Percentiles rank a stretch among this genome's conserved stretches.
These are phyloP conservation scores for Myrmaecium sp. DNA, from an alignment of 2,329 filamentous ascomycete species.

Conservation along the genomic window DNA sequence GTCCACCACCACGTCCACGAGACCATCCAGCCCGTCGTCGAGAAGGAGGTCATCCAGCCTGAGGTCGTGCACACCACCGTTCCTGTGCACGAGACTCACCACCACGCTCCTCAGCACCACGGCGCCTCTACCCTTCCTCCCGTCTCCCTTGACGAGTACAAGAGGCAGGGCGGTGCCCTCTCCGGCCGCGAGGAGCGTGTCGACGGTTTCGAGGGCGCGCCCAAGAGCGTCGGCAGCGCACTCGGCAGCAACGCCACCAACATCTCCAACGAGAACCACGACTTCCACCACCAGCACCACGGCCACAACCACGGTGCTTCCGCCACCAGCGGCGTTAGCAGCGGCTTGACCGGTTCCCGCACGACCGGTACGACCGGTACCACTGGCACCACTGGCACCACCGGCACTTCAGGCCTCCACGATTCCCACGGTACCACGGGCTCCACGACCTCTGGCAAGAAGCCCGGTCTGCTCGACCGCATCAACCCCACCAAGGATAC, in stretches of 20 bases:
- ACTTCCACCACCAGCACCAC: slow-evolving; percentile 1
- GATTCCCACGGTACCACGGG: slow-evolving; percentile 2
- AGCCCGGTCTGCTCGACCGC: slow-evolving; percentile 34
- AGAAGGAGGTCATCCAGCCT: slow-evolving; percentile 52
- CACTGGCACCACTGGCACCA: slow-evolving; percentile 5
- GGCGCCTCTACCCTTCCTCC: slow-evolving; percentile 44
- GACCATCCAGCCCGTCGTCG: slow-evolving; percentile 51
- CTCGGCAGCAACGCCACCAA: slow-evolving; percentile 5
- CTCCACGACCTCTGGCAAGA: slow-evolving; percentile 12
- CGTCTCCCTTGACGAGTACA: slow-evolving; percentile 49
- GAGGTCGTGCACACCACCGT: slow-evolving; percentile 54
- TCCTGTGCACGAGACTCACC: slow-evolving; percentile 56
- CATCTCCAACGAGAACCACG: slow-evolving; percentile 1
- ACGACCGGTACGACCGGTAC: slow-evolving; percentile 4
- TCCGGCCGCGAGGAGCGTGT: slow-evolving; percentile 37
- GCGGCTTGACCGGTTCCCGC: neutral
- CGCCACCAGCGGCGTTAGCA: slow-evolving; percentile 1
- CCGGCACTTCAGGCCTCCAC: slow-evolving; percentile 7
- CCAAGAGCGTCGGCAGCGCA: slow-evolving; percentile 28
- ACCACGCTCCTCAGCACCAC: slow-evolving; percentile 50
- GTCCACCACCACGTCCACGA: slow-evolving; percentile 51
- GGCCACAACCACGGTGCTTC: neutral
- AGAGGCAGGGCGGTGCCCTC: slow-evolving; percentile 35
- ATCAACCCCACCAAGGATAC: slow-evolving; percentile 38
- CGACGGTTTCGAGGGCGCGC: slow-evolving; percentile 46